Base-by-base conservation (phyloP, 768 basidiomycete species). In the Lactarius sanguifluus region DNA sequence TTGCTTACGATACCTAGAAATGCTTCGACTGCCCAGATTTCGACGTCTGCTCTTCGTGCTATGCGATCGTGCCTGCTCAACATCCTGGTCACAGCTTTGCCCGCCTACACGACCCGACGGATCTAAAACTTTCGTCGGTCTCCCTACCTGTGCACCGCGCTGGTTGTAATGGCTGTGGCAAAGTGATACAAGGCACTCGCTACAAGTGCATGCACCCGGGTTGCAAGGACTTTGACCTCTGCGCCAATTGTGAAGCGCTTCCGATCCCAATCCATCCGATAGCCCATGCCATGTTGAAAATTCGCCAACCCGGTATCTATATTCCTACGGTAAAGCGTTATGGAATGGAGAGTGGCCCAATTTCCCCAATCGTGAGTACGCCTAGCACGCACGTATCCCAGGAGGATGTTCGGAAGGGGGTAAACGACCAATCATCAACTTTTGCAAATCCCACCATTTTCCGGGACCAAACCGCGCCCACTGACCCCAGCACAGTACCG, bases 151-250 rank as follows among this genome's bases (percentile, higher is more conserved):
- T 57, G 40, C 90, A 91, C 72, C 76, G 75, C 62, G 90, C 89
- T 5, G 79, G 78, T 36, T 94, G 92, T 71, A 78, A 91, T 69
- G 80, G 83, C 4, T 93, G 91, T 74, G 69, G 71, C 18, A 78
- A 79, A 59, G 73, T 75, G 5, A 88, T 94, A 61, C 73, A 68
- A 28, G 91, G 90, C 3, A 74, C 81, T 61, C 86, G 92, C 18
- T 94, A 86, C 77, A 94, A 94, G 89, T 96, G 94, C 77, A 87
- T 92, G 85, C 86, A 93, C 72, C 81, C 85, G 16, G 77, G 79
- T 4, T 96, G 94, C 76, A 81, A 83, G 0, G 90, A 94, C 75
- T 94, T 86, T 70, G 94, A 96, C 72, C 81, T 95, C 20, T 96
- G 93, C 76, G 79, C 81, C 64, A 76, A 75, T 61, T 96, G 94